Base-by-base conservation (phyloP, 2,329 filamentous ascomycete genomes). In the Calonectria pseudoreteaudii region DNA sequence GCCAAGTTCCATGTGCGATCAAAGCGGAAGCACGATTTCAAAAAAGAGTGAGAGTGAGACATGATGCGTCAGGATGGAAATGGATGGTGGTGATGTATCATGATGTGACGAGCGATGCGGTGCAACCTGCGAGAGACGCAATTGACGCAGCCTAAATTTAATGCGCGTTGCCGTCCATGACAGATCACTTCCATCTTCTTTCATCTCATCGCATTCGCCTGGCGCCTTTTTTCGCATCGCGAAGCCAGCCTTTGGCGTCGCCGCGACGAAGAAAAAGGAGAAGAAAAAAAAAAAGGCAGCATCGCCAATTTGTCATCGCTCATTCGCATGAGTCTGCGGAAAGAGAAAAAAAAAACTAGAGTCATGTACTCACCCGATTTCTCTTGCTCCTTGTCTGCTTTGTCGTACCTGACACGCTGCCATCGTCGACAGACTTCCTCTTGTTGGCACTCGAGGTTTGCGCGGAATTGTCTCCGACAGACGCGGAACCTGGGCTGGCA, bases 351-450 rank as follows among this genome's bases (percentile, higher is more conserved):
- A 68, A 62, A 62, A 41, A 41, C 11, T 10, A 16, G 34, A 62
- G 36, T 62, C 34, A 58, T 16, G 28, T 30, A 87, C 88, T 84
- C 78, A 90, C 89, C 81, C 90, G 84, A 76, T 92, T 92, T 73
- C 90, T 87, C 81, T 92, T 92, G 82, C 89, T 91, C 77, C 90
- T 84, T 82, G 90, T 90, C 83, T 90, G 88, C 81, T 88, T 90
- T 30, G 66, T 30, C 34, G 64, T 28, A 23, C 82, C 78, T 18
- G 77, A 73, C 23, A 75, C 77, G 18, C 77, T 78, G 0, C 84
- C 86, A 49, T 88, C 88, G 47, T 87, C 86, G 13, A 86, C 81
- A 20, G 83, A 84, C 81, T 85, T 85, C 68, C 82, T 82, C 82
- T 84, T 85, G 76, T 75, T 83, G 76, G 77, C 75, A 74, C 75